phyloP scores from a whole-genome alignment of 306 rosid species.

The Ammopiptanthus mongolicus region DNA sequence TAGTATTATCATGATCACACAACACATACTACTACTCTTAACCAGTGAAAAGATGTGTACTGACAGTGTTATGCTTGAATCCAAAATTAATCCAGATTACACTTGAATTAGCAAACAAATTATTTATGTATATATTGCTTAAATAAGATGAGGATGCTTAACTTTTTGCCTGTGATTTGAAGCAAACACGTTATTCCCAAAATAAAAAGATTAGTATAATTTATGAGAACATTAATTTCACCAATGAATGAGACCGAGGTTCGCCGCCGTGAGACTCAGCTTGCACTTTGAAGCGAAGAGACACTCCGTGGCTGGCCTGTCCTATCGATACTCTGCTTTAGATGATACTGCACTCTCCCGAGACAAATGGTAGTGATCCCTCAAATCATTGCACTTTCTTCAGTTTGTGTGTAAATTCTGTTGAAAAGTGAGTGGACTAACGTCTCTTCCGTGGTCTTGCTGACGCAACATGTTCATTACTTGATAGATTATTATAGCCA shows the following conservation, averaged over 20 bases:
- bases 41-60: no score
- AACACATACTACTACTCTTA: no score
- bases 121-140: neutral
- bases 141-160: neutral
- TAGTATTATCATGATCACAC: no score
- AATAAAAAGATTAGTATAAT: neutral
- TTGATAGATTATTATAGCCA: neutral
- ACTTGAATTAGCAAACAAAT: neutral
- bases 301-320: constrained; percentile 16
- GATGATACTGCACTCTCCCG: neutral
- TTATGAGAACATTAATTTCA: neutral
- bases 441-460: neutral
- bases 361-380: constrained; percentile 35
- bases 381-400: constrained; percentile 32
- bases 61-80: neutral
- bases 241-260: no score
- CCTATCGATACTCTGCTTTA: constrained; percentile 19
- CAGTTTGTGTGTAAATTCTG: constrained; percentile 21
- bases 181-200: neutral
- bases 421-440: neutral
- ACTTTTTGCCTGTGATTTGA: neutral
- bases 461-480: neutral
- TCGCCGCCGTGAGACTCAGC: neutral
- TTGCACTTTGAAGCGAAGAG: neutral
- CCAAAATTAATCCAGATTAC: neutral